phyloP scores from a whole-genome alignment of 805 yeast species.

The Metschnikowia lunata region DNA sequence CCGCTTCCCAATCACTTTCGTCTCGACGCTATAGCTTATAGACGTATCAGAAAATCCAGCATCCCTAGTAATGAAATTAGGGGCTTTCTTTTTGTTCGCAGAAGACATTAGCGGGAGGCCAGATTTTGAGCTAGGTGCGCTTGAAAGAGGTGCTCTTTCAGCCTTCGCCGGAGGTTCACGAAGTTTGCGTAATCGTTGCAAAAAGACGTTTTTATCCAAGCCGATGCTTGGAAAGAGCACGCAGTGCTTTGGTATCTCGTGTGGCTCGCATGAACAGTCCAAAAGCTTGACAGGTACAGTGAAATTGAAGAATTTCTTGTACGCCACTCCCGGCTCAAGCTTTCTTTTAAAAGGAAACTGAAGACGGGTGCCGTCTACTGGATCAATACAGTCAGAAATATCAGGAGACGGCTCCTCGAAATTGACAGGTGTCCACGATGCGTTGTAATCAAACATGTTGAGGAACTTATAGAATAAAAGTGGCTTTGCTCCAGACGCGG shows the following conservation, averaged over 20 bases:
- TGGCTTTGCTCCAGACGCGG: slow-evolving; percentile 18
- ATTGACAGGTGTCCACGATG: slow-evolving; percentile 28
- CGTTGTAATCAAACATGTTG: slow-evolving; percentile 29
- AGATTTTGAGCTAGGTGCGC: background rate
- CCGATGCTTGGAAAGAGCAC: slow-evolving; percentile 24
- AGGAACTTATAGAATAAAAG: slow-evolving; percentile 25
- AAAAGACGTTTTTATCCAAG: slow-evolving; percentile 22
- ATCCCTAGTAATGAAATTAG: slow-evolving; percentile 20
- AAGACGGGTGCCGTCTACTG: slow-evolving; percentile 27
- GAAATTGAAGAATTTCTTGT: slow-evolving; percentile 38
- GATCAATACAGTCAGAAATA: slow-evolving; percentile 20
- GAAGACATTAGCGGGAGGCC: background rate
- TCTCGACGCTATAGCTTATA: slow-evolving; percentile 26
- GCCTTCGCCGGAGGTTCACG: slow-evolving; percentile 11
- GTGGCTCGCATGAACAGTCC: slow-evolving; percentile 28
- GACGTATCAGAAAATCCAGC: slow-evolving; percentile 26
- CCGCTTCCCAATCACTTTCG: slow-evolving; percentile 23
- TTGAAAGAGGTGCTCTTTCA: slow-evolving; percentile 2
- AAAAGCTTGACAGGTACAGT: slow-evolving; percentile 31
- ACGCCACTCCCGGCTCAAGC: slow-evolving; percentile 22
- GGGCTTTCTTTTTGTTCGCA: slow-evolving; percentile 4
- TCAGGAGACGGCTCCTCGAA: slow-evolving; percentile 11
- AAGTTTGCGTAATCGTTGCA: slow-evolving; percentile 18
- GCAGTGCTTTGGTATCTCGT: slow-evolving; percentile 23
- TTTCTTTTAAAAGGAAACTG: slow-evolving; percentile 24